Evolutionary conservation across 2,329 filamentous ascomycete species (phyloP), one percentile per base, ranked within the genome.

Genomic region (Teratosphaeriaceae sp.): DNA sequence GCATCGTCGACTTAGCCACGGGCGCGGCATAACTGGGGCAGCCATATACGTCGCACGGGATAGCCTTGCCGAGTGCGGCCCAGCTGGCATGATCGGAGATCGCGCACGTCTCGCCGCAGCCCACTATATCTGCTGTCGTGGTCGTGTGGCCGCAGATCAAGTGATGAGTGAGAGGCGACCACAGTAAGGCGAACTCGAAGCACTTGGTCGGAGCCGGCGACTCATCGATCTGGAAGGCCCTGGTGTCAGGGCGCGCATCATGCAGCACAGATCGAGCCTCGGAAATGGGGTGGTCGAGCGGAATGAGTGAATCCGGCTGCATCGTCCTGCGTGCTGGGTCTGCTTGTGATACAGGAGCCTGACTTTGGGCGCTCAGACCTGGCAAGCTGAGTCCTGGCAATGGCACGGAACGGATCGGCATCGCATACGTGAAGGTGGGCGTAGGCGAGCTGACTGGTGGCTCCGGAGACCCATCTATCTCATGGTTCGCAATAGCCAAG

Each of bases 41-140:
- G 26, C 31, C 31, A 15, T 34, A 9, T 13, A 24, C 22, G 8
- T 38, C n/a, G 18, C 41, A 43, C 16, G 16, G 9, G 19, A 43
- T 23, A 20, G 3, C 16, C 13, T 29, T 22, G 21, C 33, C 34
- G 18, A 11, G 5, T 8, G 26, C 7, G 18, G 13, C n/a, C 8
- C 30, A 34, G 8, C 11, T 16, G 16, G 15, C 35, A 18, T 31
- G 22, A 20, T n/a, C 24, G 4, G 35, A 38, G n/a, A n/a, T 11
- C 27, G 30, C 19, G 42, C 42, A 44, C 26, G 18, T 39, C 19
- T n/a, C 21, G 20, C 35, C 42, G 21, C 42, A 44, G n/a, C 18
- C 9, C 15, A 19, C 9, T 13, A 33, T 40, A 12, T 13, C 6
- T 16, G 11, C 4, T 11, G 35, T 33, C 15, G 27, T 15, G 8